These are phyloP conservation scores for Xylaria sp. DNA, from an alignment of 495 filamentous ascomycete genomes.

Conservation along the genomic window DNA sequence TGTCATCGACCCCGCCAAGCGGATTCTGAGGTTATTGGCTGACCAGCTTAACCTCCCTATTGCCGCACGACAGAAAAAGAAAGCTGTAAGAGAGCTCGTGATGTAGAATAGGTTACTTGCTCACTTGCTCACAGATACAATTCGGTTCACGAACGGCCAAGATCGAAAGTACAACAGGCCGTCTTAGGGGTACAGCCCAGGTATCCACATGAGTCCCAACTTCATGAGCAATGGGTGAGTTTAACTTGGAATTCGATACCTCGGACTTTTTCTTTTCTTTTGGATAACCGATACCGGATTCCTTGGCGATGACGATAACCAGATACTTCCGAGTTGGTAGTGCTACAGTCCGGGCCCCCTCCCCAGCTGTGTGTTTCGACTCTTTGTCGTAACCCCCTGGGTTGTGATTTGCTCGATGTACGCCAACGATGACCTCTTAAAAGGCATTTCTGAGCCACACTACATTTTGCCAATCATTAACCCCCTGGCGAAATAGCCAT, in stretches of 20 bases:
- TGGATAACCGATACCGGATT: neutral
- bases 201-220: constrained; percentile 44
- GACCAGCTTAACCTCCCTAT: constrained; percentile 70
- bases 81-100: constrained; percentile 64
- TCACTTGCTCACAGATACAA: constrained; percentile 64
- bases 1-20: constrained; percentile 78
- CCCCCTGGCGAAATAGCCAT: neutral
- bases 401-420: constrained; percentile 38
- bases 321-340: constrained; percentile 66
- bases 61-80: constrained; percentile 86
- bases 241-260: neutral
- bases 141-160: constrained; percentile 87
- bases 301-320: constrained; percentile 61
- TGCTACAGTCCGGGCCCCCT: constrained; percentile 31
- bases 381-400: constrained; percentile 36
- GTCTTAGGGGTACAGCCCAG: constrained; percentile 69
- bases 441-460: constrained; percentile 57
- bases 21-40: constrained; percentile 79
- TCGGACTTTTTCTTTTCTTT: too few species aligned
- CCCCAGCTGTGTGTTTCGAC: constrained; percentile 38
- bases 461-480: neutral
- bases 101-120: neutral
- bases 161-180: constrained; percentile 70
- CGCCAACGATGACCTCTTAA: constrained; percentile 49
- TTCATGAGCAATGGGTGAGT: constrained; percentile 8